Percentiles rank a stretch among this genome's conserved stretches.
Evolutionary conservation across 202 grass and related monocot species (phyloP).

Genomic region (Brachypodium distachyon): DNA sequence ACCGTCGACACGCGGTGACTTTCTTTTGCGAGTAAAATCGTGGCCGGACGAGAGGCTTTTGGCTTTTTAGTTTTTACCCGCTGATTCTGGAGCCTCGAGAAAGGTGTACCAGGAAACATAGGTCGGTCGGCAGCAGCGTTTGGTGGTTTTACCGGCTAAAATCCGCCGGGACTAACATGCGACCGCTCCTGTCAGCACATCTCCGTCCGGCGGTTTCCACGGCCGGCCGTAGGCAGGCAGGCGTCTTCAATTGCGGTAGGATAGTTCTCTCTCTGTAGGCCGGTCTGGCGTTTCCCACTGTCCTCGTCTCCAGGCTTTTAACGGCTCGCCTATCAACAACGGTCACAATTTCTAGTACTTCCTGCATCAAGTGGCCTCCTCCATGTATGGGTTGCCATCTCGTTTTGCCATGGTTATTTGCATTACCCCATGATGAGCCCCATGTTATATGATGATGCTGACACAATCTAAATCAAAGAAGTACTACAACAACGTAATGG

Average conservation of each 20-base stretch:
- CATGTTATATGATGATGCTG: background rate
- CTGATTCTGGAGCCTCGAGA: background rate
- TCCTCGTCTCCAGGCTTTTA: background rate
- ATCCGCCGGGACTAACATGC: background rate
- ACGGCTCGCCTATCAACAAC: background rate
- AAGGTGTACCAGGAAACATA: too few relatives aligned
- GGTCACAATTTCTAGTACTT: background rate
- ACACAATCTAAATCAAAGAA: background rate
- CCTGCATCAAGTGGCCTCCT: background rate
- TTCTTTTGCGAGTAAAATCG: constrained; percentile 1
- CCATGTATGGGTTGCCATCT: background rate
- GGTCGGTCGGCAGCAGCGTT: background rate
- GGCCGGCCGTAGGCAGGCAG: background rate
- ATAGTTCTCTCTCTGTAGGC: background rate
- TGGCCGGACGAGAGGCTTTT: background rate
- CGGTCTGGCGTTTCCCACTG: background rate
- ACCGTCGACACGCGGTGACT: background rate
- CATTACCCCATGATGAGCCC: too few relatives aligned
- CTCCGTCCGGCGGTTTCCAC: background rate
- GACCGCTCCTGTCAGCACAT: background rate
- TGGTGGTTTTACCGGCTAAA: too few relatives aligned
- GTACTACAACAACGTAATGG: too few relatives aligned
- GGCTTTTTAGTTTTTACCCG: background rate
- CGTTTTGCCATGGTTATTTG: too few relatives aligned
- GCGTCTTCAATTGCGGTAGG: background rate